Base-by-base conservation (phyloP, 108 stramenopile genomes). In the Pseudonitzschia multistriata region DNA sequence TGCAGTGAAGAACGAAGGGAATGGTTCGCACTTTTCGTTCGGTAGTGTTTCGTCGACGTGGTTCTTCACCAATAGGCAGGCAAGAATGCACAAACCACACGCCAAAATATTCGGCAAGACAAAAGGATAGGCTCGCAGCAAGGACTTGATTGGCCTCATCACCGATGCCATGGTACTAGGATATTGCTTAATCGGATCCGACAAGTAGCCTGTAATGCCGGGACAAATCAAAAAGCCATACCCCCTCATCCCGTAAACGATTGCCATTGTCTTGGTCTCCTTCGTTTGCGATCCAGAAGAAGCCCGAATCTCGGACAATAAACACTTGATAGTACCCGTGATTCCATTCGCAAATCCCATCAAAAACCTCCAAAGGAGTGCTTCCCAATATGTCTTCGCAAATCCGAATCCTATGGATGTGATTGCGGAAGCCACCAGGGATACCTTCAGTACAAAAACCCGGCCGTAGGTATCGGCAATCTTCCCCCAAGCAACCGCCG, bases 401-500 rank as follows among this genome's bases (percentile, higher is more conserved):
- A 78, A 54, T 37, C 89, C 89, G 80, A 90, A 90, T 55, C 71
- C 67, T 3, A 90, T 25, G 17, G 80, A 83, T 1, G 76, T 71
- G 2, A 80, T 36, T 4, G 76, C 70, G 31, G 81, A 81, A 3
- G 77, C 62, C 21, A 76, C 49, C 22, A 85, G 56, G 10, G 85
- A 79, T 0, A 49, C 15, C 7, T 75, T 45, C 52, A 90, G 49
- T 3, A 84, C 83, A 63, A 86, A 74, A 27, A 57, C 73, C 3
- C 89, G 83, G 6, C 89, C 89, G 67, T 88, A 84, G 21, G 64
- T 42, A 81, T 90, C 89, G 3, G 84, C 85, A 5, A 79, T 22
- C 36, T 66, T 64, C 8, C 85, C 89, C 86, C 86, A 90, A 3
- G 47, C 30, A 73, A 78, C 82, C 0, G 84, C 66, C 0, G 78